A percentile compares a stretch with the other conserved stretches of the same genome.
phyloP scores from a whole-genome alignment of 176 grass and related monocot species.

The Rhynchospora pubera region DNA sequence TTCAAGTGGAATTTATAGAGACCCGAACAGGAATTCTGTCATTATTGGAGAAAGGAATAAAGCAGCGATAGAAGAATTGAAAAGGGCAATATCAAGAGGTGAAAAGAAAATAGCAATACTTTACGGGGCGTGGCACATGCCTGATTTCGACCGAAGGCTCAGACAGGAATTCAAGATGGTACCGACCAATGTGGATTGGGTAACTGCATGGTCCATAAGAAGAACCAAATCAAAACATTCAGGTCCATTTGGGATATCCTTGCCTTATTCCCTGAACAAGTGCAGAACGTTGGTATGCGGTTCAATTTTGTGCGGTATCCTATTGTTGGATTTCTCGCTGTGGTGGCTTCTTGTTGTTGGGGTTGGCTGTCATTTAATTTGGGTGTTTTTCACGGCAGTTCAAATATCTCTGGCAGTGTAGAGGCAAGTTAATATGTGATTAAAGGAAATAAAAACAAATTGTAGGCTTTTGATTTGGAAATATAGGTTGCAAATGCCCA shows the following conservation, averaged over 20 bases:
- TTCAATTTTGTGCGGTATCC: conserved; percentile 62
- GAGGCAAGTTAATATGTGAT: not conserved
- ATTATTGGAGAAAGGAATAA: conserved; percentile 93
- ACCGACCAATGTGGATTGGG: conserved; percentile 55
- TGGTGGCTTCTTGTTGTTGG: conserved; percentile 57
- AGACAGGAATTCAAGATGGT: conserved; percentile 70
- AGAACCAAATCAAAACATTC: conserved; percentile 2
- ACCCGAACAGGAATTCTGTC: conserved; percentile 64
- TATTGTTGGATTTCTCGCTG: conserved; percentile 79
- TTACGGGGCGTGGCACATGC: conserved; percentile 91
- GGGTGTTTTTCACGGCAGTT: conserved; percentile 25
- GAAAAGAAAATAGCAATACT: conserved; percentile 75
- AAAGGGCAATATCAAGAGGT: conserved; percentile 52
- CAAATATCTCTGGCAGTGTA: conserved; percentile 34
- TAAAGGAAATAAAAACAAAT: not conserved
- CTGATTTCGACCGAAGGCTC: conserved; percentile 68
- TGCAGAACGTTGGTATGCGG: conserved; percentile 56
- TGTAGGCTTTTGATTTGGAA: not conserved
- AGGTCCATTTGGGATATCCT: conserved; percentile 14
- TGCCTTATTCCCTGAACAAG: conserved; percentile 55
- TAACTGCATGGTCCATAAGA: conserved; percentile 90
- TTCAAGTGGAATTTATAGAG: conserved; percentile 6
- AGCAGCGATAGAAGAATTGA: conserved; percentile 63
- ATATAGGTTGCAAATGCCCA: not conserved
- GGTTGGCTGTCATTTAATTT: conserved; percentile 28